Evolutionary conservation across 228 moss, liverwort and hornwort species (phyloP).

Genomic region (Sphagnum fallax): DNA sequence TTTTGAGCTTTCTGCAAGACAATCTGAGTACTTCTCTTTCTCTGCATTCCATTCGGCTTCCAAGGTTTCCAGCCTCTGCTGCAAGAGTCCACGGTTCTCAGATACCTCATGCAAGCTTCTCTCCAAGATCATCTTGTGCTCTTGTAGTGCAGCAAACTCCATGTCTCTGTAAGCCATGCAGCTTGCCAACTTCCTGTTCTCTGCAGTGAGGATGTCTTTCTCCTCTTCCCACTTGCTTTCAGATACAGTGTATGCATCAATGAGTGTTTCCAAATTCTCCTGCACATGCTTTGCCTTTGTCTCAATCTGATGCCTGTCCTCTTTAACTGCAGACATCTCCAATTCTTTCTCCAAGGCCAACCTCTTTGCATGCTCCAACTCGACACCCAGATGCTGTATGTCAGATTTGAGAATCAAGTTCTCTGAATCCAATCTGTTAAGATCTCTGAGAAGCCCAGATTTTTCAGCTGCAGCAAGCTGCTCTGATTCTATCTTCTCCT

Average conservation of each 20-base stretch:
- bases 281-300: slow-evolving; percentile 27
- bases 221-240: slow-evolving; percentile 56
- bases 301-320: slow-evolving; percentile 13
- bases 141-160: slow-evolving; percentile 32
- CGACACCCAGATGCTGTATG: neutral
- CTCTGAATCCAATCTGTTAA: neutral
- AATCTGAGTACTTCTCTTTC: slow-evolving; percentile 26
- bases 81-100: slow-evolving; percentile 21
- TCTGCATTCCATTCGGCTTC: slow-evolving; percentile 47
- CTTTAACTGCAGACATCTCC: slow-evolving; percentile 26
- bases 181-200: slow-evolving; percentile 38
- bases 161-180: slow-evolving; percentile 52
- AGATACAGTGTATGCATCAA: slow-evolving; percentile 44
- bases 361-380: slow-evolving; percentile 12
- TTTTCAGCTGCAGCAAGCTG: slow-evolving; percentile 1
- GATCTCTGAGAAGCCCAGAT: slow-evolving; percentile 12
- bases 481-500: slow-evolving; percentile 9
- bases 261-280: slow-evolving; percentile 31
- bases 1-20: slow-evolving; percentile 16
- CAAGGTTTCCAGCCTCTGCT: slow-evolving; percentile 25
- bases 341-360: slow-evolving; percentile 34
- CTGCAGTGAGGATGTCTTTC: slow-evolving; percentile 24
- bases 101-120: slow-evolving; percentile 28
- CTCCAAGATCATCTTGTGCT: slow-evolving; percentile 25
- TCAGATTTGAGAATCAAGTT: neutral